Evolutionary conservation across 2,329 filamentous ascomycete genomes (phyloP).

Genomic region (Claviceps cyperi): DNA sequence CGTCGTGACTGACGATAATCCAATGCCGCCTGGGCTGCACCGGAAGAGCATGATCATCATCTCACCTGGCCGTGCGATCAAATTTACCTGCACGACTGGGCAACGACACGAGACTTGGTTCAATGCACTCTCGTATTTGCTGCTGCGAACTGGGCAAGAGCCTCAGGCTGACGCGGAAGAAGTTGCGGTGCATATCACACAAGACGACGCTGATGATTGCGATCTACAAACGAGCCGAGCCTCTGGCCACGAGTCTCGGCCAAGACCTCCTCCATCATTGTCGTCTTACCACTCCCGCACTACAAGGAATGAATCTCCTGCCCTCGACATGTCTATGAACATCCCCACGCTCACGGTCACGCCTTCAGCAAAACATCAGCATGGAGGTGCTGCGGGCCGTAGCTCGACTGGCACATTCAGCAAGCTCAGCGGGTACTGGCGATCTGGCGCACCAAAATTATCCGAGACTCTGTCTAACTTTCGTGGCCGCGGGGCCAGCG

Average conservation of each 20-base stretch:
- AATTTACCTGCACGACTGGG: slow-evolving; percentile 87
- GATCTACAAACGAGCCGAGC: slow-evolving; percentile 46
- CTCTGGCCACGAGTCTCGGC: slow-evolving; percentile 25
- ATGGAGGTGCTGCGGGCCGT: slow-evolving; percentile 13
- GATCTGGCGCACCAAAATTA: slow-evolving; percentile 27
- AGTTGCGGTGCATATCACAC: slow-evolving; percentile 40
- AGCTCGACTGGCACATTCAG: slow-evolving; percentile 35
- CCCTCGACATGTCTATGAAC: slow-evolving; percentile 31
- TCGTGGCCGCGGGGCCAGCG: slow-evolving; percentile 34
- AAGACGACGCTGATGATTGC: slow-evolving; percentile 62
- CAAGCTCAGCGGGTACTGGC: slow-evolving; percentile 47
- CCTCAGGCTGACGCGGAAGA: slow-evolving; percentile 48
- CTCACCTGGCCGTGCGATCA: slow-evolving; percentile 75
- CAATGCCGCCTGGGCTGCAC: slow-evolving; percentile 85
- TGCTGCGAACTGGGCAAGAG: slow-evolving; percentile 59
- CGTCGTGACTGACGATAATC: slow-evolving; percentile 87
- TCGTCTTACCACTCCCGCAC: slow-evolving; percentile 70
- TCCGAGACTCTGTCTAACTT: slow-evolving; percentile 39
- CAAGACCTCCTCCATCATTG: slow-evolving; percentile 47
- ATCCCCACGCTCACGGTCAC: slow-evolving; percentile 45
- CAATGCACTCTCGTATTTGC: slow-evolving; percentile 86
- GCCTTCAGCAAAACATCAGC: slow-evolving; percentile 29
- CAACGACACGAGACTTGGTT: slow-evolving; percentile 98
- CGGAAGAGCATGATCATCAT: slow-evolving; percentile 85
- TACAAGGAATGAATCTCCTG: slow-evolving; percentile 51